These are phyloP conservation scores for Pythium coloratum DNA, from an alignment of 352 stramenopile species.

Conservation along the genomic window DNA sequence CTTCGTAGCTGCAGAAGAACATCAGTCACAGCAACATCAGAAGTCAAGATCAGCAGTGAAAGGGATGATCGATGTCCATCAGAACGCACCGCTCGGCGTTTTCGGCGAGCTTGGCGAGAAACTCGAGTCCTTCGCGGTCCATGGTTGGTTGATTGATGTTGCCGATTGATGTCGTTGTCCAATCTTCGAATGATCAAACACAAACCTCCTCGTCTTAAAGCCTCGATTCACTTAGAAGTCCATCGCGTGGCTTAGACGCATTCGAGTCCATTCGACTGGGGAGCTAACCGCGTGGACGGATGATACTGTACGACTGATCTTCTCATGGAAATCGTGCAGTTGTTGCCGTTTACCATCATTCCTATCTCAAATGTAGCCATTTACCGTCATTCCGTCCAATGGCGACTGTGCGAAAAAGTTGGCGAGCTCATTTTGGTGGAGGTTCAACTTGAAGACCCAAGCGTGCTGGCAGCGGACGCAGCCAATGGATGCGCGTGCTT, in stretches of 20 bases:
- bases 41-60: background rate
- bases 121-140: slow-evolving; percentile 34
- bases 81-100: slow-evolving; percentile 27
- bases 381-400: slow-evolving; percentile 14
- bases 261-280: no score
- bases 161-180: background rate
- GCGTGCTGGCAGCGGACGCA: background rate
- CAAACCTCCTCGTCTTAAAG: no score
- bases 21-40: background rate
- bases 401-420: background rate
- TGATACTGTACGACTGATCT: no score
- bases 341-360: slow-evolving; percentile 17
- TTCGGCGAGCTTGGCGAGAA: slow-evolving; percentile 37
- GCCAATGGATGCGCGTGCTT: background rate
- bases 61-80: background rate
- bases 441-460: background rate
- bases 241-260: background rate
- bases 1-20: slow-evolving; percentile 19
- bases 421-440: background rate
- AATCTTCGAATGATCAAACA: background rate
- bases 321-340: no score
- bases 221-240: background rate
- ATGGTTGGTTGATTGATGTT: slow-evolving; percentile 7
- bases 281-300: no score
- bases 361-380: slow-evolving; percentile 15